Evolutionary conservation across 352 stramenopile genomes (phyloP), one percentile per base, ranked within the genome.

Genomic region (Pythium phragmiticola): DNA sequence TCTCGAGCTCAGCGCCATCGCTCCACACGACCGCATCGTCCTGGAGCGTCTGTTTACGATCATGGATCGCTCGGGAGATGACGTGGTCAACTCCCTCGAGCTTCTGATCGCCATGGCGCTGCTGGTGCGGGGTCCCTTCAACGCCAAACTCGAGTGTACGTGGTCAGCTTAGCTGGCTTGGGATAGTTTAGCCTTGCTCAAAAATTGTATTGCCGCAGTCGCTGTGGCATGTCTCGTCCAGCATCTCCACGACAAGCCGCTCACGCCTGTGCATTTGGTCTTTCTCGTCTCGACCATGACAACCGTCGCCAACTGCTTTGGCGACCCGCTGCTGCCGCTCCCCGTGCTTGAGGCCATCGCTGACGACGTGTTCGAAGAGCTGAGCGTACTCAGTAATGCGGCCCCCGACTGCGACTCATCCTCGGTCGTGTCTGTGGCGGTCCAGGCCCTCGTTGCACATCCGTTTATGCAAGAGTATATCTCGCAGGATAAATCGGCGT

Each of bases 41-140:
- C 72, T 88, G 23, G 75, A 87, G 26, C 74, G 66, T 4, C 37
- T 90, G 33, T 88, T 90, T 48, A 81, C 69, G 13, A 69, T 90
- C 39, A 55, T 90, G 60, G 82, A 90, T 68, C 69, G 69, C 9
- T 88, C 79, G 0, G 79, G 79, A 0, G 79, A 89, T 41, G 82
- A 87, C 6, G 61, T 74, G 2, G 64, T 90, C 30, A 47, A 78
- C 19, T 58, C 68, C 0, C 51, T 68, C 3, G 71, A 87, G 52
- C 76, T 90, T 28, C 71, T 84, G 8, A 70, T 89, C 37, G 76
- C 63, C 2, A 63, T 68, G 11, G 77, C 74, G 4, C 19, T 74
- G 28, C 53, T 89, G 23, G 70, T 90, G 7, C 70, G 70, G 34
- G 76, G 77, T 7, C 67, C 79, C 1, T 59, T 90, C 16, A 0